Percentiles rank a stretch among this genome's conserved stretches.
These are phyloP conservation scores for Serendipita sp. DNA, from an alignment of 768 basidiomycete species.

Conservation along the genomic window DNA sequence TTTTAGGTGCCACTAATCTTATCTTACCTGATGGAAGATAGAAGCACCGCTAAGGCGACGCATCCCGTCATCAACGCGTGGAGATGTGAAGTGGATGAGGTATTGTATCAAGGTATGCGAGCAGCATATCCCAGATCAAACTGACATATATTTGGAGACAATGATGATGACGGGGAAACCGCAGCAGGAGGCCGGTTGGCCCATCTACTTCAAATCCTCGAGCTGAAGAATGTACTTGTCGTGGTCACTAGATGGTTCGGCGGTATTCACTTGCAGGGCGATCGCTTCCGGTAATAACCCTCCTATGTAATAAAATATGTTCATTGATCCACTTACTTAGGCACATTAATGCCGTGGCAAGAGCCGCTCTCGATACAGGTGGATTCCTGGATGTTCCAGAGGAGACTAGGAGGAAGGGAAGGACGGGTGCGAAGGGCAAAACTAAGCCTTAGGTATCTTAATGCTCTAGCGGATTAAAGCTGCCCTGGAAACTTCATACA, in stretches of 20 bases:
- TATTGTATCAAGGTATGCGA: constrained; percentile 54
- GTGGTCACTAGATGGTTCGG: constrained; percentile 91
- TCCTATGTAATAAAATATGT: neutral
- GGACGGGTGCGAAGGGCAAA: neutral
- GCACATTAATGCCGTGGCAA: constrained; percentile 89
- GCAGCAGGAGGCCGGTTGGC: constrained; percentile 83
- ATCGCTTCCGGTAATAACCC: constrained; percentile 41
- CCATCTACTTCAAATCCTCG: constrained; percentile 78
- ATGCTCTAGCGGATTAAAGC: too few relatives aligned
- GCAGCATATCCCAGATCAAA: neutral
- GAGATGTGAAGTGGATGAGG: constrained; percentile 49
- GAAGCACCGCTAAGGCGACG: constrained; percentile 54
- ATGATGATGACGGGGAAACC: constrained; percentile 88
- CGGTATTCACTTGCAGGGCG: constrained; percentile 78
- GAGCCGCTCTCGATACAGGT: constrained; percentile 75
- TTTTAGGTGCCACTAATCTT: constrained; percentile 51
- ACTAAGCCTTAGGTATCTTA: too few relatives aligned
- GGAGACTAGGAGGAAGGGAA: constrained; percentile 7
- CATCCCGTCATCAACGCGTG: constrained; percentile 74
- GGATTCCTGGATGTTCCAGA: constrained; percentile 58
- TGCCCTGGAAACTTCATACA: too few relatives aligned
- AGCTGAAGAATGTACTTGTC: constrained; percentile 69
- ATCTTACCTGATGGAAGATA: constrained; percentile 50
- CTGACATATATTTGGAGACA: constrained; percentile 34
- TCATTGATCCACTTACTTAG: constrained; percentile 19